A percentile compares a stretch with the other conserved stretches of the same genome.
Evolutionary conservation across 257 asterid genomes (phyloP).

Genomic region (Przewalskia tangutica): DNA sequence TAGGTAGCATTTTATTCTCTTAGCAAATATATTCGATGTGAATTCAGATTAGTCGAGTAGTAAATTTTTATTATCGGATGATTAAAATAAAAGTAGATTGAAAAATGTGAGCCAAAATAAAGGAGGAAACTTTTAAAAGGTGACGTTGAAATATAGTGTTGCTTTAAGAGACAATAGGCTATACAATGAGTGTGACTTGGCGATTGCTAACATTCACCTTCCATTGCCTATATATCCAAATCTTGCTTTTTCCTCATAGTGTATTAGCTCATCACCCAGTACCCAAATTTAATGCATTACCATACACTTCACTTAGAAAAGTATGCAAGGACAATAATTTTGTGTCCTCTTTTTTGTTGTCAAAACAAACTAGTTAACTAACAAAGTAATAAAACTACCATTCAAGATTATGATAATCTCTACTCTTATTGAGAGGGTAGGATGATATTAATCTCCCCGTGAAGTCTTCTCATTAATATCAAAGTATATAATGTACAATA

Average conservation of each 20-base stretch:
- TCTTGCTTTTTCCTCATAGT: background rate
- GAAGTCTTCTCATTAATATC: too few species aligned
- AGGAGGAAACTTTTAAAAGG: conserved; percentile 13
- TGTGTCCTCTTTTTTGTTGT: background rate
- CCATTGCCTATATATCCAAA: background rate
- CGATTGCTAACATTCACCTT: conserved; percentile 15
- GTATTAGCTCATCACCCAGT: background rate
- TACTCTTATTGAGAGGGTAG: background rate
- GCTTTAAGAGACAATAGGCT: conserved; percentile 29
- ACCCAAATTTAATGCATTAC: background rate
- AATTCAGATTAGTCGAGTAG: background rate
- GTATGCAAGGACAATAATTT: background rate
- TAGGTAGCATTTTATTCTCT: background rate
- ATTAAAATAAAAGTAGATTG: background rate
- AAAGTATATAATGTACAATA: too few species aligned
- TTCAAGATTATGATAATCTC: background rate
- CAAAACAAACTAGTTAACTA: background rate
- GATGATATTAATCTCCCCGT: too few species aligned
- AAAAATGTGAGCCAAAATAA: conserved; percentile 3
- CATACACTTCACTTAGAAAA: background rate
- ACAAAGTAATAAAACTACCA: background rate
- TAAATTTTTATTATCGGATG: background rate
- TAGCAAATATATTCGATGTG: background rate
- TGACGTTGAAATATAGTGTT: conserved; percentile 19
- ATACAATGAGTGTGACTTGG: conserved; percentile 21